Evolutionary conservation across 768 basidiomycete species (phyloP).

Genomic region (Pisolithus albus): DNA sequence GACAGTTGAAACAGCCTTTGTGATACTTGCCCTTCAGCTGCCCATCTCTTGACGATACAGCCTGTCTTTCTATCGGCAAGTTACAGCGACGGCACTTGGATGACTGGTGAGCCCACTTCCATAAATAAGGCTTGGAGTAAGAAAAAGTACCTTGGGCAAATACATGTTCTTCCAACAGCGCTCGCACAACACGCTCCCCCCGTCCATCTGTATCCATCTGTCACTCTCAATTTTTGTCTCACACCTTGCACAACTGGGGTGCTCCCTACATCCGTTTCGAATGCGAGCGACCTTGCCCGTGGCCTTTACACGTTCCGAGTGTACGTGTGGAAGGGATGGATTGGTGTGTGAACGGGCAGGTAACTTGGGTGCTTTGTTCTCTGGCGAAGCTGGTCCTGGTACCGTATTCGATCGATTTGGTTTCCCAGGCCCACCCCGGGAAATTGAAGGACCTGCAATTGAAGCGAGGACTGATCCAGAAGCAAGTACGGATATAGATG

Average conservation of each 20-base stretch:
- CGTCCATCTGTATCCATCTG: constrained; percentile 75
- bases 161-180: constrained; percentile 96
- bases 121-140: background rate
- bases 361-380: constrained; percentile 43
- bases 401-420: constrained; percentile 48
- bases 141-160: constrained; percentile 67
- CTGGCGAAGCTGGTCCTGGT: constrained; percentile 38
- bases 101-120: background rate
- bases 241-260: constrained; percentile 61
- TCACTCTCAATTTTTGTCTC: constrained; percentile 65
- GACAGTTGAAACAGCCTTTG: constrained; percentile 84
- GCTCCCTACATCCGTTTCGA: constrained; percentile 27
- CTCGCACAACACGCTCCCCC: constrained; percentile 77
- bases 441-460: constrained; percentile 15
- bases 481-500: constrained; percentile 29
- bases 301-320: constrained; percentile 20
- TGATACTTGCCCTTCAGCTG: constrained; percentile 97
- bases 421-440: constrained; percentile 18
- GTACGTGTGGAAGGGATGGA: constrained; percentile 32
- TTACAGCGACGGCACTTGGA: constrained; percentile 80
- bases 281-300: constrained; percentile 23
- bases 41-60: constrained; percentile 86
- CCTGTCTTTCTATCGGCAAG: constrained; percentile 82
- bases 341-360: constrained; percentile 51
- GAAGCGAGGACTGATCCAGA: constrained; percentile 29